Base-by-base conservation (phyloP, 1,139 yeast genomes). In the Geotrichum fermentans region DNA sequence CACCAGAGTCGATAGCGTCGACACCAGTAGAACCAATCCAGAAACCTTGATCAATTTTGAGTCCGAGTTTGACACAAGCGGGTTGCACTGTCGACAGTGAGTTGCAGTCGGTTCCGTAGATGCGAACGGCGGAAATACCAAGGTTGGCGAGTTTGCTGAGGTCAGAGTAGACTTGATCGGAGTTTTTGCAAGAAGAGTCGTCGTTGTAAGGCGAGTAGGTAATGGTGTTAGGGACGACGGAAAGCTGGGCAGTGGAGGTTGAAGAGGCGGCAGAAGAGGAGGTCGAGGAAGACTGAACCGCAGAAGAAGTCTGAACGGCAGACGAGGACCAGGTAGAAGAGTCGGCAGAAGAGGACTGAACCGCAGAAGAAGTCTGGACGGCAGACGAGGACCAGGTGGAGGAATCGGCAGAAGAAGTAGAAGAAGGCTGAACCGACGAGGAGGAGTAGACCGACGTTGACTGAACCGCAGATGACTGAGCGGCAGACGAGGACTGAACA, bases 41-140 rank as follows among this genome's bases (percentile, higher is more conserved):
- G 67, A 89, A 77, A 39, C 97, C 96, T 72, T 87, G 96, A 66
- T 85, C 83, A 45, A 89, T 80, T 42, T 70, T 78, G 47, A 89
- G 66, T 1, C 95, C 96, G 45, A 83, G 69, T 10, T 66, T 52
- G 14, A 64, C 61, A 55, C 83, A 77, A 45, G 74, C 76, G 45
- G 92, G 86, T 58, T 81, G 74, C 35, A 88, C 80, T 2, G 83
- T 80, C 28, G 74, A 63, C 53, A 85, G 68, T 22, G 87, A 78
- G 63, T 78, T 73, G 71, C 97, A 89, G 65, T 89, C 96, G 50
- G 87, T 82, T 58, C 95, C 95, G 63, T 89, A 89, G 47, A 86
- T 67, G 71, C 97, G 80, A 51, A 89, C 69, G 47, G 74, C 74
- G 34, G 69, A 64, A 57, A 88, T 81, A 46, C 89, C 87, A 61